Base-by-base conservation (phyloP, 192 early-diverging fungal species). In the Neocallimastix lanati region DNA sequence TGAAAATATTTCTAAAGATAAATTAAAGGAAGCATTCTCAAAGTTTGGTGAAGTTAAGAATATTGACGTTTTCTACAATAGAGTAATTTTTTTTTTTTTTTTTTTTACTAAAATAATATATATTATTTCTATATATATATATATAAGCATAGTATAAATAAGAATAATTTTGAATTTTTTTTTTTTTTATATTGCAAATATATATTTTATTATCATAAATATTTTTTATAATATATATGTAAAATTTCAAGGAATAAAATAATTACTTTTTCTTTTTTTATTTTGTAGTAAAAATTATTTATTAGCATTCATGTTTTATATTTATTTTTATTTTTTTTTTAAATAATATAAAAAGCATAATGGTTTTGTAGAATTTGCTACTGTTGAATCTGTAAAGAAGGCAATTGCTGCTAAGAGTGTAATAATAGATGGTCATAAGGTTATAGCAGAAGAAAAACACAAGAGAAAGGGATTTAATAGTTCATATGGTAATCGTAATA, bases 11-110 rank as follows among this genome's bases (percentile, higher is more conserved):
- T 27, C 50, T 27, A 67, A 11, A n/a, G 50, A 67, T 21, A 67
- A 67, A n/a, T 25, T 67, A 67, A 67, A 67, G 25, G 50, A 67
- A 67, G 50, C 50, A 9, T 67, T 67, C 9, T 67, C 50, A 25
- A 67, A 67, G 25, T 67, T 67, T 67, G 50, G 50, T 27, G 50
- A 67, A 67, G 50, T 67, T 67, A 67, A 67, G 9, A 67, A 67
- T 4, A 25, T 67, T 67, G 50, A 67, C n/a, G 25, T 67, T n/a
- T 67, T 67, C 25, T 50, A 50, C 40, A 50, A 18, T 50, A 67
- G 50, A 67, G 50, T 67, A 67, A 67, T 28, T 82, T 78, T 12
- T 29, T 76, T 81, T 35, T 77, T 36, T 78, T 28, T 81, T 76
- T 29, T 18, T 29, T 11, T n/a, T n/a, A n/a, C n/a, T n/a, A n/a